These are phyloP conservation scores for Wallemia mellicola DNA, from an alignment of 1,284 basidiomycete genomes.

Conservation along the genomic window DNA sequence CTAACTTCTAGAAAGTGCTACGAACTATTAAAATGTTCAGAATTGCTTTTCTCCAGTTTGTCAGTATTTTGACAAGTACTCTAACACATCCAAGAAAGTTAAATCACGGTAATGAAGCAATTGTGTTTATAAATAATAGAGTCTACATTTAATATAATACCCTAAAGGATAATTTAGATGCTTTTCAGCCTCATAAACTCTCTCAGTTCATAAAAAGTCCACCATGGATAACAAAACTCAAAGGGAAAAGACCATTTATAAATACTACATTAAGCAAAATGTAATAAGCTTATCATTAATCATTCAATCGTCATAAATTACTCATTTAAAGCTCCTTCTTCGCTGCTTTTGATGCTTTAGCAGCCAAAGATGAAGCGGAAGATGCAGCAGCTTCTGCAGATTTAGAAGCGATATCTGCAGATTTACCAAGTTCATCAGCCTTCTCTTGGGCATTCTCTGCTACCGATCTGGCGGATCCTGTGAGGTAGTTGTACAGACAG, in stretches of 20 bases:
- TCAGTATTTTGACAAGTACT: too few relatives aligned
- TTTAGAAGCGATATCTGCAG: neutral
- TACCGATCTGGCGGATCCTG: constrained; percentile 15
- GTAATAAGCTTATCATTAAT: neutral
- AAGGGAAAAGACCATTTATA: neutral
- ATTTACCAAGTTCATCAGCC: neutral
- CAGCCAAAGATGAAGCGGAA: neutral
- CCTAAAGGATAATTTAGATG: too few relatives aligned
- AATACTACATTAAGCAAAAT: neutral
- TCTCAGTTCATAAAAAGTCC: too few relatives aligned
- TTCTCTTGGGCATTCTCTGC: constrained; percentile 10
- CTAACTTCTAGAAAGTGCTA: too few relatives aligned
- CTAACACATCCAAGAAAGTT: too few relatives aligned
- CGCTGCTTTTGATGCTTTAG: neutral
- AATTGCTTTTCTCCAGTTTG: too few relatives aligned
- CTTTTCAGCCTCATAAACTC: too few relatives aligned
- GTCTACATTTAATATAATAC: too few relatives aligned
- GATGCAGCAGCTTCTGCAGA: neutral
- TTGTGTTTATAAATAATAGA: too few relatives aligned
- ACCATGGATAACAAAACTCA: too few relatives aligned
- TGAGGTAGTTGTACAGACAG: constrained; percentile 18
- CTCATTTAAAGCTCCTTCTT: constrained; percentile 1
- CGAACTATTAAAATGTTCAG: too few relatives aligned
- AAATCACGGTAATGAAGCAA: too few relatives aligned
- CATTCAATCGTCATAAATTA: neutral